Evolutionary conservation across 306 rosid genomes (phyloP), one percentile per base, ranked within the genome.

Genomic region (Coriaria nepalensis): DNA sequence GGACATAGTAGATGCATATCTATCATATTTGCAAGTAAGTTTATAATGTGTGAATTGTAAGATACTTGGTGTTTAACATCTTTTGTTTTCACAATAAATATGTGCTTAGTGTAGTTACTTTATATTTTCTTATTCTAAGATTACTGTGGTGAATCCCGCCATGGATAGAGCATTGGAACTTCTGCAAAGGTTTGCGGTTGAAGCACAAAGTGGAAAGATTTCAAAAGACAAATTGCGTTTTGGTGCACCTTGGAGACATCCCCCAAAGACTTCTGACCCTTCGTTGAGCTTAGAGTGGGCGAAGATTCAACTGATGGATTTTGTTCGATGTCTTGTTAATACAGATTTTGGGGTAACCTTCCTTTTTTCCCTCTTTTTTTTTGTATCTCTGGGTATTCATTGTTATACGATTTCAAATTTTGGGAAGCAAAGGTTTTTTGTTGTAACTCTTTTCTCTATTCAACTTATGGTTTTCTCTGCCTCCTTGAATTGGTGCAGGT

Each of bases 201-300:
- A 79, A 68, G 93, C 76, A 35, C 60, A 6, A 33, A 68, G 44
- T 13, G 94, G 96, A 51, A 70, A 75, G 50, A 50, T 85, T 62
- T 58, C 86, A 12, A 71, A 82, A 61, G 96, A 85, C 49, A 68
- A 13, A 70, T 66, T 92, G 63, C 85, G 94, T 37, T 82, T 85
- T 69, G 98, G 96, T 32, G 94, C 98, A 51, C 87, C 98, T 53
- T 92, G 98, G 98, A 85, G 96, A 77, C 87, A 82, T 73, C 96
- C 96, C 13, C 98, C 98, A 35, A 57, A 66, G 3, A 60, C 53
- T 46, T 76, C 68, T 53, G 79, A 85, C 38, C 78, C 87, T 37
- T 59, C 67, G 61, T 59, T 72, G 68, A 43, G 50, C 62, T 46
- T 14, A 71, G 67, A 73, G 55, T 92, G 98, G 96, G 94, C 94